These are phyloP conservation scores for Bipolaris zeicola DNA, from an alignment of 2,329 filamentous ascomycete genomes.

Conservation along the genomic window DNA sequence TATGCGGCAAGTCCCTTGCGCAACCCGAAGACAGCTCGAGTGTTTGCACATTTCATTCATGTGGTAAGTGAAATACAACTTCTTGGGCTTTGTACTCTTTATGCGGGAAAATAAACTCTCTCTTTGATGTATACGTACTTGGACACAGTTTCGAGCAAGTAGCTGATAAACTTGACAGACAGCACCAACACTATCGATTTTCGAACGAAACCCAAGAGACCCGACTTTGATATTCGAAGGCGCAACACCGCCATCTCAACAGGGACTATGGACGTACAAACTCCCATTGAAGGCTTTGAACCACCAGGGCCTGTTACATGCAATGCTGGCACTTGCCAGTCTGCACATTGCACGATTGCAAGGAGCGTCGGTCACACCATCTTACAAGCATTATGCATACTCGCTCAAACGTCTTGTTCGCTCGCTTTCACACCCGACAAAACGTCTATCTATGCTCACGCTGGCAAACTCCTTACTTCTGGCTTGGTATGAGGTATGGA, in stretches of 20 bases:
- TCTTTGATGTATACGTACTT: neutral
- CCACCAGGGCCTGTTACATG: constrained; percentile 85
- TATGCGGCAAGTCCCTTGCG: constrained; percentile 68
- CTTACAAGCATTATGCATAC: constrained; percentile 89
- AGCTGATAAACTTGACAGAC: constrained; percentile 54
- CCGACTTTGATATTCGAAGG: constrained; percentile 68
- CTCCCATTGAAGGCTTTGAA: constrained; percentile 80
- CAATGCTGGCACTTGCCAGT: constrained; percentile 85
- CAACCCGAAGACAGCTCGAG: constrained; percentile 76
- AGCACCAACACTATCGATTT: constrained; percentile 83
- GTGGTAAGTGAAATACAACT: constrained; percentile 52
- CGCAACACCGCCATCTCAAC: constrained; percentile 34
- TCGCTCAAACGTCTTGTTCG: constrained; percentile 78
- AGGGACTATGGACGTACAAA: constrained; percentile 69
- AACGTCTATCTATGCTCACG: constrained; percentile 76
- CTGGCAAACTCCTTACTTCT: constrained; percentile 87
- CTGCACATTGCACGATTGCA: constrained; percentile 87
- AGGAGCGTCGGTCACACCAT: constrained; percentile 73
- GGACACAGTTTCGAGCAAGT: neutral
- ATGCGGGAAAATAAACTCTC: neutral
- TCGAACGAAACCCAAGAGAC: constrained; percentile 80
- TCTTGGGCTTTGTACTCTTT: neutral
- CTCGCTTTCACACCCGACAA: constrained; percentile 72
- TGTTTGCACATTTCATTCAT: constrained; percentile 92
- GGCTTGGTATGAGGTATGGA: constrained; percentile 93